Base-by-base conservation (phyloP, 192 early-diverging fungal genomes). In the Coemansia sp. region DNA sequence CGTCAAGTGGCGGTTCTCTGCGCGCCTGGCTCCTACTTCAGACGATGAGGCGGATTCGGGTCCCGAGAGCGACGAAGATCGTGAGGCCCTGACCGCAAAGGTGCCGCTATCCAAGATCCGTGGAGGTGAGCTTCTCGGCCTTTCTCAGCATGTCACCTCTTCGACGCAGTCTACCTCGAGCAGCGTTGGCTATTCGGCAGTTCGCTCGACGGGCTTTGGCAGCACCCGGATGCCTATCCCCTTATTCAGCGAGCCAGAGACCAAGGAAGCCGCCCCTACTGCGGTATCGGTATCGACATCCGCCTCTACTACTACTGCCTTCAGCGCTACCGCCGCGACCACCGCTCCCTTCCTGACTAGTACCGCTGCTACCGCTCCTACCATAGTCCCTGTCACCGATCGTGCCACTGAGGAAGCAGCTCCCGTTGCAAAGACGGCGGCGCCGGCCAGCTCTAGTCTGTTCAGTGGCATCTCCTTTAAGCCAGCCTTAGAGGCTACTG, bases 91-190 rank as follows among this genome's bases (percentile, higher is more conserved):
- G 34, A 59, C 79, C 0, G 64, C 79, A 18, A 82, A 82, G 59
- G 79, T 82, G 32, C 79, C 79, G 7, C 47, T 61, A 27, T 49
- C 64, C 20, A 76, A 70, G 62, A 82, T 82, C 41, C 74, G 79
- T 12, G 79, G 79, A 30, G 79, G 79, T 22, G 79, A 82, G 65
- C 70, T 82, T 11, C 76, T 82, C 24, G 79, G 79, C 1, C 67
- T 82, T 24, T 82, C 79, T 1, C 58, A 76, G 50, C 79, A 65
- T 12, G 65, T 68, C 10, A 73, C 69, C 24, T 39, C 61, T 0
- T 73, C 67, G 13, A 22, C 66, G 9, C 39, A 56, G 16, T 69
- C 73, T 1, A 35, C 62, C 9, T 35, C 65, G 0, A 49, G 39
- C 39, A 30, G 67, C 40, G 53, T 43, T 11, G 45, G 32, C 4